Evolutionary conservation across 805 yeast genomes (phyloP), one percentile per base, ranked within the genome.

Genomic region (Metschnikowia similis): DNA sequence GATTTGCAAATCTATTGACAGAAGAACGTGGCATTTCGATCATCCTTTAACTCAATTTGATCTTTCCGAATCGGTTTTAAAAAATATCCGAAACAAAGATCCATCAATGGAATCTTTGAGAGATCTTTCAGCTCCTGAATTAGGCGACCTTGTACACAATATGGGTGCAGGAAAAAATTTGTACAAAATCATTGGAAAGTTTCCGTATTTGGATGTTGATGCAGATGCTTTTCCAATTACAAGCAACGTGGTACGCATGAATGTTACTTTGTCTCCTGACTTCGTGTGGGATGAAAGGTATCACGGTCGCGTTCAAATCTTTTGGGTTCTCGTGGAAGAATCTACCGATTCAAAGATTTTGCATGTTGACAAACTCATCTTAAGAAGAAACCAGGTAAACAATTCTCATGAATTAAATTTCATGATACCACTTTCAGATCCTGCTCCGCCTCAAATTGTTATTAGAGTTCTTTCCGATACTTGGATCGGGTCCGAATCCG

Each of bases 321-420:
- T 90, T 60, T 94, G 99, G 99, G 77, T 94, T 3, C 77, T 92
- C 54, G 95, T 92, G 6, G 98, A 91, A 64, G 95, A 89, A 56
- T 82, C 92, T 3, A 89, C 85, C 48, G 79, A 80, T 46, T 79
- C 87, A 0, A 77, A 78, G 51, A 81, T 94, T 32, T 66, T 91
- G 11, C 97, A 94, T 62, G 85, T 83, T 51, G 97, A 94, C 55
- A 88, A 84, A 63, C 79, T 90, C 54, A 80, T 90, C 26, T 64
- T 94, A 44, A 81, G 80, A 53, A 80, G 75, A 53, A 80, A 75
- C 43, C 84, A 81, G 53, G 62, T 83, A 62, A 70, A 70, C 5
- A 68, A 71, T 13, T 61, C 66, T 4, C 95, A 88, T 64, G 88
- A 82, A 58, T 72, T 91, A 73, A 97, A 92, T 59, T 89, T 92